phyloP scores from a whole-genome alignment of 306 rosid genomes.

The Morella rubra region DNA sequence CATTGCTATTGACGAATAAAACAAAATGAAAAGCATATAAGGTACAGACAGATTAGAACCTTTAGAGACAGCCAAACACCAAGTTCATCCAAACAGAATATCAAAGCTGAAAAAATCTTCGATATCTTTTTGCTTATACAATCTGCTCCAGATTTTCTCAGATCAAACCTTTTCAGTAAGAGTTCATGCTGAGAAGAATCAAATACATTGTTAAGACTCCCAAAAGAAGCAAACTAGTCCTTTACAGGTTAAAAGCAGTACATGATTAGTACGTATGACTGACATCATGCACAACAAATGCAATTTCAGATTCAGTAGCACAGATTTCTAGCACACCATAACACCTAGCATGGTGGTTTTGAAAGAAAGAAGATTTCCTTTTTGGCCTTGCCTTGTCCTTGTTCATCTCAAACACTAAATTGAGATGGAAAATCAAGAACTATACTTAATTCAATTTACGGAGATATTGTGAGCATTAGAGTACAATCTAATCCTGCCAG shows the following conservation, averaged over 20 bases:
- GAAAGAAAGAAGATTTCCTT: background rate
- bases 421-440: background rate
- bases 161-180: slow-evolving; percentile 34
- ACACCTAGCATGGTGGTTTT: background rate
- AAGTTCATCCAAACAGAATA: slow-evolving; percentile 67
- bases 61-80: slow-evolving; percentile 75
- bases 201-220: slow-evolving; percentile 33
- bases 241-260: background rate
- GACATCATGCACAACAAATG: background rate
- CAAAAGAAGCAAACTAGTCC: slow-evolving; percentile 25
- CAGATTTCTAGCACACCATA: background rate
- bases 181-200: slow-evolving; percentile 51
- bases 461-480: background rate
- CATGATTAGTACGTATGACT: background rate
- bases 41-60: slow-evolving; percentile 39
- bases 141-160: slow-evolving; percentile 33
- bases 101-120: slow-evolving; percentile 38
- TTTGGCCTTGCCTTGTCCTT: background rate
- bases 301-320: background rate
- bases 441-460: background rate
- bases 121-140: slow-evolving; percentile 42
- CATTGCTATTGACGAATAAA: slow-evolving; percentile 29
- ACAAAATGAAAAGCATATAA: slow-evolving; percentile 1
- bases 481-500: background rate
- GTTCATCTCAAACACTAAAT: background rate